Conservation (phyloP, 2,329 filamentous ascomycete genomes). For the Pyrenophora graminea region DNA sequence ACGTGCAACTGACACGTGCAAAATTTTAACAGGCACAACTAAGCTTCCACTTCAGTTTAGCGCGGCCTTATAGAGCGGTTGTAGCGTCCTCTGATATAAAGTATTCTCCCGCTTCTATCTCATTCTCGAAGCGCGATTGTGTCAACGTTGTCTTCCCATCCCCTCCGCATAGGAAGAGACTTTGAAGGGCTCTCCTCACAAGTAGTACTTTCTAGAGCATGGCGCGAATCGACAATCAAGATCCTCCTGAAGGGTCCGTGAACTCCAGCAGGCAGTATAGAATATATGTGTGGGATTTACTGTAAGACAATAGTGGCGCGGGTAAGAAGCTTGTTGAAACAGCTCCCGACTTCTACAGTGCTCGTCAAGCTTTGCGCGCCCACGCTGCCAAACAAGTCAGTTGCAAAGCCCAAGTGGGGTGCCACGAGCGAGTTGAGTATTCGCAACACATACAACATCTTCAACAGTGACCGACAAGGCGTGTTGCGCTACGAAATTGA, state of each 20-base stretch:
- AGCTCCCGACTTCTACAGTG: slow-evolving; percentile 1
- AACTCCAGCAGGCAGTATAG: neutral
- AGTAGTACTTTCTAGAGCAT: neutral
- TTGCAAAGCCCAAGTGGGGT: slow-evolving; percentile 2
- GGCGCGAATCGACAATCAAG: neutral
- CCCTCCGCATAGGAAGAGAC: no score
- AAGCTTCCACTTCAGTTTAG: no score
- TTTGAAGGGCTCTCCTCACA: no score
- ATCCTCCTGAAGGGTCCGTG: neutral
- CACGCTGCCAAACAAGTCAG: slow-evolving; percentile 2
- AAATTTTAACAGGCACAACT: no score
- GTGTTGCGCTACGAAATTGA: slow-evolving; percentile 10
- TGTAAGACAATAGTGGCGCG: neutral
- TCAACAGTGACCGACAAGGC: neutral
- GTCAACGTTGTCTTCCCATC: no score
- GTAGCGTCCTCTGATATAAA: no score
- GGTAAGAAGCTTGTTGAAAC: neutral
- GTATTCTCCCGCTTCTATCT: no score
- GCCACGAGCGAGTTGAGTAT: neutral
- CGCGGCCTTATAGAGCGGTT: no score
- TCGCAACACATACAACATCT: slow-evolving; percentile 6
- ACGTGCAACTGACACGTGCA: neutral
- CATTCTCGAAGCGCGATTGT: no score
- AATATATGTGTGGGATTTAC: slow-evolving; percentile 1
- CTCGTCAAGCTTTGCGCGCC: slow-evolving; percentile 1